phyloP scores from a whole-genome alignment of 768 basidiomycete genomes.

The Tephrocybe rancida region DNA sequence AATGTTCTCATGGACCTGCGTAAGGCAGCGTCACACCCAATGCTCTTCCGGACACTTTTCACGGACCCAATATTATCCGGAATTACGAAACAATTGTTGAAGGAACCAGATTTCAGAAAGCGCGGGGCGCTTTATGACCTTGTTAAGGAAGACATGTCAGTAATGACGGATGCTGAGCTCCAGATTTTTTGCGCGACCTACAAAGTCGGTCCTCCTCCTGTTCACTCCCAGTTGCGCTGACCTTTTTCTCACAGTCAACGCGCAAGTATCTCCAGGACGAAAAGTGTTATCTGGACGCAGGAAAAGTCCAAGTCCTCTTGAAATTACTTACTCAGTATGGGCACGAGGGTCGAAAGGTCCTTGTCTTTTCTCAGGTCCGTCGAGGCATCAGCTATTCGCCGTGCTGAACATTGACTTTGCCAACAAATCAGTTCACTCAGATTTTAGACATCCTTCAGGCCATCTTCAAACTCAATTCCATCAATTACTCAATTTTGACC shows the following conservation, averaged over 20 bases:
- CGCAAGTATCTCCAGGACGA: constrained; percentile 75
- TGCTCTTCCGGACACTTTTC: constrained; percentile 89
- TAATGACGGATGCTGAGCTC: constrained; percentile 97
- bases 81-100: constrained; percentile 82
- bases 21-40: constrained; percentile 95
- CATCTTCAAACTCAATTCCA: constrained; percentile 69
- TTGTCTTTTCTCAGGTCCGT: constrained; percentile 93
- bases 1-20: constrained; percentile 98
- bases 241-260: constrained; percentile 49
- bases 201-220: constrained; percentile 55
- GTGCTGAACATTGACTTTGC: not conserved
- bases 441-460: constrained; percentile 91
- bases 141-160: constrained; percentile 96
- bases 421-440: constrained; percentile 78
- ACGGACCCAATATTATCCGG: constrained; percentile 73
- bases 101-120: constrained; percentile 91
- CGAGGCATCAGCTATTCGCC: not conserved
- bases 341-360: constrained; percentile 72
- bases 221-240: not conserved
- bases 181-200: constrained; percentile 85
- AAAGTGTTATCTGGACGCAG: constrained; percentile 81
- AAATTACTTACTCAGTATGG: constrained; percentile 70
- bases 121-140: constrained; percentile 77
- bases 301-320: constrained; percentile 80
- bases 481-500: constrained; percentile 83